Base-by-base conservation (phyloP, 805 yeast genomes). In the Saccharomycopsis fibuligera region DNA sequence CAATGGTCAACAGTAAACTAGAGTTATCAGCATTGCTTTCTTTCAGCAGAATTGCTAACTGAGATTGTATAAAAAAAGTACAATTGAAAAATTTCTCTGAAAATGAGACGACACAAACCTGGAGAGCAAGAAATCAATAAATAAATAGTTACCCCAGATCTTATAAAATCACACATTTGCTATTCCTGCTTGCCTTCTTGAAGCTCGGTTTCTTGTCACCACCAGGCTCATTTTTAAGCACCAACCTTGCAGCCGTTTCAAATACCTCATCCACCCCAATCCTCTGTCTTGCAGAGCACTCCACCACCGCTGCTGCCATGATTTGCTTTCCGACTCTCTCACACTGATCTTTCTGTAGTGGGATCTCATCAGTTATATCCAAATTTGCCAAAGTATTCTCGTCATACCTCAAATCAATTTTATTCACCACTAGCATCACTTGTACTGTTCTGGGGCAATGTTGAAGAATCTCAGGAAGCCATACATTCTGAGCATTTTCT, bases 201-300 rank as follows among this genome's bases (percentile, higher is more conserved):
- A 16, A 41, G 24, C 22, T 29, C 17, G 24, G 3, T 10, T 33
- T 41, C 4, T 25, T 29, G 17, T 24, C 31, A 10, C 22, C 41
- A 37, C 25, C 41, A 14, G 41, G 25, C 6, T 38, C 41, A 38
- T 17, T 19, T 1, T 38, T 21, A 5, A 38, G 8, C 4, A 29
- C 45, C 16, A 51, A 12, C 57, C 96, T 73, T 1, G 95, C 86
- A 12, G 97, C 96, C 43, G 79, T 78, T 65, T 89, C 96, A 62
- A 90, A 89, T 1, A 89, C 89, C 60, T 87, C 95, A 62, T 89
- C 96, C 22, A 90, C 96, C 9, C 95, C 95, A 60, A 86, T 95
- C 5, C 96, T 96, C 2, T 95, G 85, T 56, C 89, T 68, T 1
- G 97, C 89, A 43, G 95, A 85, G 61, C 96, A 86, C 59, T 90